Conservation (phyloP, 108 stramenopile genomes). For the Cylindrotheca closterium region DNA sequence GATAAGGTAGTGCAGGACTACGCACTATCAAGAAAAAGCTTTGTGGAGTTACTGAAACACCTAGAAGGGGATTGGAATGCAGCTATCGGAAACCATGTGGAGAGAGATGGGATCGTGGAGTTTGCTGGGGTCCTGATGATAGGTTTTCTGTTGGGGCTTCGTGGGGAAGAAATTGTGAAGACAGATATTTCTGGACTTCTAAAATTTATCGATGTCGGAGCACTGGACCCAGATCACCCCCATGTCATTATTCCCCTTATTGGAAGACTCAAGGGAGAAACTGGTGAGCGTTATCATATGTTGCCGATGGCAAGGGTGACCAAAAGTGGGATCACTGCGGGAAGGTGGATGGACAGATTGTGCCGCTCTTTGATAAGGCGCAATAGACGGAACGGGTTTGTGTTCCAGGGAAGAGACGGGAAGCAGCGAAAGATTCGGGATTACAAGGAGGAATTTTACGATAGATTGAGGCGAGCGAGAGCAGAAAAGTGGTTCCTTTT, state of each 20-base stretch:
- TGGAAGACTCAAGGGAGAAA: not conserved
- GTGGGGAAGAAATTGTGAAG: not conserved
- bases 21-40: not conserved
- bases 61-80: not conserved
- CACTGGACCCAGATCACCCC: not conserved
- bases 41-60: not conserved
- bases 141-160: not conserved
- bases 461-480: no score
- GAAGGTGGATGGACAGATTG: no score
- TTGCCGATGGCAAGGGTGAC: not conserved
- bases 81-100: not conserved
- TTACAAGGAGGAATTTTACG: no score
- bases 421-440: no score
- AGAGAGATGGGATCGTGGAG: not conserved
- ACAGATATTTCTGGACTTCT: not conserved
- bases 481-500: no score
- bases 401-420: no score
- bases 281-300: not conserved
- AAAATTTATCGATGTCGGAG: not conserved
- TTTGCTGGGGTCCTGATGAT: not conserved
- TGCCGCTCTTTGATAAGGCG: no score
- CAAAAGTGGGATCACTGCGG: no score
- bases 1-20: not conserved
- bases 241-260: not conserved
- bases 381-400: no score